Base-by-base conservation (phyloP, 2,329 filamentous ascomycete genomes). In the Cladosporium oxysporum region DNA sequence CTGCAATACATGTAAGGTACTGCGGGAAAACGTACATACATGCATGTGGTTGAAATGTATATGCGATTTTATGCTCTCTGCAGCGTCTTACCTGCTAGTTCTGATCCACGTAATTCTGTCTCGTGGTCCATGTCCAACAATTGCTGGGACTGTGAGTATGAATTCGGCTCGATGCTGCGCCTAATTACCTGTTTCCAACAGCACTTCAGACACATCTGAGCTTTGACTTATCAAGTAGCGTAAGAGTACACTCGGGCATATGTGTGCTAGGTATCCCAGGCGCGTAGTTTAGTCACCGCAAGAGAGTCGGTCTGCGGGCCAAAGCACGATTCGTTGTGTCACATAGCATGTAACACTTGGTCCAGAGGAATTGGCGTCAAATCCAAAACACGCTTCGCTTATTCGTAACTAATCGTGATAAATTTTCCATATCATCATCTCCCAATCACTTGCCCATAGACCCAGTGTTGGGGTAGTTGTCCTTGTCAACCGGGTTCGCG, bases 401-500 rank as follows among this genome's bases (percentile, higher is more conserved):
- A 11, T 47, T 59, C 35, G 6, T 47, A 18, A 59, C 26, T 16
- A 29, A 21, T 47, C 57, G 26, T 59, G 16, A 29, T 26, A 35
- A 44, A 7, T 31, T 26, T 28, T 11, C 50, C 53, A 57, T 37
- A 35, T 37, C 31, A 28, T 58, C 29, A 47, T 31, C 5, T 26
- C 35, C 29, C 52, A 16, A 5, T 62, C 61, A 63, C 12, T 14
- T 14, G 2, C 49, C 61, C 49, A 26, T 31, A 44, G 61, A 63
- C 5, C 61, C 61, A 23, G 61, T 28, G 18, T 76, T 76, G 5
- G 74, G 74, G 59, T 76, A 77, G 10, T 67, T 68, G 26, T 67
- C 67, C 71, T 76, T 74, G 57, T 74, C 76, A 10, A 78, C 76
- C 26, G 64, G 59, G 29, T 64, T 66, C 58, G 81, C 82, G 47